A percentile compares a stretch with the other conserved stretches of the same genome.
phyloP scores from a whole-genome alignment of 371 early-diverging fungal species.

The Mortierella sp. region DNA sequence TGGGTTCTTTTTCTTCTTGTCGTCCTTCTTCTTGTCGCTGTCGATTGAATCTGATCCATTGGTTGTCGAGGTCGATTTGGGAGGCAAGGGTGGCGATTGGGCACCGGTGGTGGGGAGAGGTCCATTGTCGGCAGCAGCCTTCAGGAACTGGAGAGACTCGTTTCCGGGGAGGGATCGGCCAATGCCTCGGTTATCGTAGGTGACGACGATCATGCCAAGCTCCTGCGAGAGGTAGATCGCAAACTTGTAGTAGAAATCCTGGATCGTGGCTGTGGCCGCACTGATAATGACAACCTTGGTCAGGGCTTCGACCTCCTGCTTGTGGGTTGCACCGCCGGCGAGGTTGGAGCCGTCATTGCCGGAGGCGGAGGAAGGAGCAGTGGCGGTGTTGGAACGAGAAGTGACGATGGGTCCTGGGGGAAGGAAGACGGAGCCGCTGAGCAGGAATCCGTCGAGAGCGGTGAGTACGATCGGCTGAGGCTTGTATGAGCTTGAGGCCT shows the following conservation, averaged over 20 bases:
- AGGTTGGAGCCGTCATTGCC: constrained; percentile 24
- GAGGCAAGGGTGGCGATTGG: constrained; percentile 28
- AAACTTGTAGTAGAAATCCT: constrained; percentile 56
- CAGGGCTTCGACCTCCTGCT: constrained; percentile 22
- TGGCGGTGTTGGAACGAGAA: not conserved
- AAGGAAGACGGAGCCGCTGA: constrained; percentile 45
- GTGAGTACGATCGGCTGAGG: constrained; percentile 53
- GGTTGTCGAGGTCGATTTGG: constrained; percentile 14
- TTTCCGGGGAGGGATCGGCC: constrained; percentile 55
- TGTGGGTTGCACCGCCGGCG: constrained; percentile 21
- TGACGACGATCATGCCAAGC: constrained; percentile 53
- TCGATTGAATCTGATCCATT: not conserved
- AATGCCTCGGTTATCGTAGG: constrained; percentile 57
- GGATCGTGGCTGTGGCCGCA: constrained; percentile 54
- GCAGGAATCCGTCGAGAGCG: constrained; percentile 52
- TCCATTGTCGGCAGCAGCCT: constrained; percentile 23
- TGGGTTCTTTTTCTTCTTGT: constrained; percentile 42
- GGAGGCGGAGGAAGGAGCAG: constrained; percentile 5
- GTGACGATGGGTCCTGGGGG: constrained; percentile 49
- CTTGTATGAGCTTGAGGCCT: constrained; percentile 14
- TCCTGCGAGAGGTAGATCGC: constrained; percentile 50
- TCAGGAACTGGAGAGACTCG: constrained; percentile 31
- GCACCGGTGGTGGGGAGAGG: not conserved
- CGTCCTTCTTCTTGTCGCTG: not conserved
- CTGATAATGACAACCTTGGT: constrained; percentile 53